Evolutionary conservation across 192 early-diverging fungal genomes (phyloP).

Genomic region (Coemansia pectinata): DNA sequence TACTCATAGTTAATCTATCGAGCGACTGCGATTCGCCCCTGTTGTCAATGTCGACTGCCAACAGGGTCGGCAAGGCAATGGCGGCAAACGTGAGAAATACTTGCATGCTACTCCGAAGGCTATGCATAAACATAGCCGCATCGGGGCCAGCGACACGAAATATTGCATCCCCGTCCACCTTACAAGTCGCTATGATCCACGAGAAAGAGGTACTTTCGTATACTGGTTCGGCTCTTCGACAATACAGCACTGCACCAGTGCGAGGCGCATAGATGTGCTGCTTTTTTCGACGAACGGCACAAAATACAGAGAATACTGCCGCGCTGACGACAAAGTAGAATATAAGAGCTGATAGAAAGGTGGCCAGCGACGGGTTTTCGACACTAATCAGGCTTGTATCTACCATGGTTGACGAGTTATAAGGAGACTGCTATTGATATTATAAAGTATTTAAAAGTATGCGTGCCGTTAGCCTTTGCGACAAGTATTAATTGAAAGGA

Average conservation of each 20-base stretch:
- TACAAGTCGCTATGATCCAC: not conserved
- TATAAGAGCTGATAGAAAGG: constrained; percentile 7
- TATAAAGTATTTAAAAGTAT: not conserved
- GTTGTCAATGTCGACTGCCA: not conserved
- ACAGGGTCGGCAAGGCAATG: not conserved
- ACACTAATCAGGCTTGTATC: not conserved
- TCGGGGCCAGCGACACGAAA: constrained; percentile 7
- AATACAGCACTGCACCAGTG: not conserved
- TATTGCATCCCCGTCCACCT: not conserved
- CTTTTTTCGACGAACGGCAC: not conserved
- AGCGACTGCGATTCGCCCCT: not conserved
- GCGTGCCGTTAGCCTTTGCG: not conserved
- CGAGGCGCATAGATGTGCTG: constrained; percentile 2
- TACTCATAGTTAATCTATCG: constrained; percentile 12
- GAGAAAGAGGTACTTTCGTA: constrained; percentile 1
- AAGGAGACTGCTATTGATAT: not conserved
- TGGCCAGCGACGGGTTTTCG: constrained; percentile 11
- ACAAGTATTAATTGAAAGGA: not conserved
- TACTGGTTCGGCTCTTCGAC: not conserved
- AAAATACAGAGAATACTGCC: not conserved
- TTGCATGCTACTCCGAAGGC: not conserved
- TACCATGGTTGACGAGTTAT: not conserved
- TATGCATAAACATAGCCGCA: constrained; percentile 17
- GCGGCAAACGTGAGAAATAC: not conserved
- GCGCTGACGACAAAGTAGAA: constrained; percentile 5